These are phyloP conservation scores for Fusarium paranaense DNA, from an alignment of 2,329 filamentous ascomycete species.

Conservation along the genomic window DNA sequence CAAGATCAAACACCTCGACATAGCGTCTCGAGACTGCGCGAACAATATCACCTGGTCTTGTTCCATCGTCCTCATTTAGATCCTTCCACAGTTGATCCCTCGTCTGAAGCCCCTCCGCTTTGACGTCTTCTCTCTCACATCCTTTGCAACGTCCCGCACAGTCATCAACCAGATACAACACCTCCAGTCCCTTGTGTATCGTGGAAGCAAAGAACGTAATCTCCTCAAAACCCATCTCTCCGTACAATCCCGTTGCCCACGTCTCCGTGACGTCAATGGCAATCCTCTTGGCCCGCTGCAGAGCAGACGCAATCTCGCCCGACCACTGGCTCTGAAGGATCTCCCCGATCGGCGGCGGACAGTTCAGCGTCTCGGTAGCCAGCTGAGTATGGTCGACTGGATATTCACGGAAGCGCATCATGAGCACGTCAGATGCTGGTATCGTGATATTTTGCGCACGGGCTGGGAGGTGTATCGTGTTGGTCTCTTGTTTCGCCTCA, in stretches of 20 bases:
- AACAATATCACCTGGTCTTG: constrained; percentile 44
- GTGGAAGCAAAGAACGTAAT: constrained; percentile 45
- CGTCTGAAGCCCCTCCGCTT: constrained; percentile 22
- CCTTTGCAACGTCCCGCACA: constrained; percentile 41
- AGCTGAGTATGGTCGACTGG: constrained; percentile 16
- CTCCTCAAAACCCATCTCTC: constrained; percentile 42
- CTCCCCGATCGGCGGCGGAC: constrained; percentile 40
- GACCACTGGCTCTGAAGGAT: constrained; percentile 46
- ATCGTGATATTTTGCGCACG: constrained; percentile 38
- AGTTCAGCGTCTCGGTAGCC: constrained; percentile 24
- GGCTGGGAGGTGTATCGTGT: constrained; percentile 42
- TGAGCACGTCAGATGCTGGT: constrained; percentile 43
- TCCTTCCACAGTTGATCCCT: constrained; percentile 38
- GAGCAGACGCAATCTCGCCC: constrained; percentile 40
- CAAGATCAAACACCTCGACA: constrained; percentile 48
- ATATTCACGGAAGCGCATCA: constrained; percentile 43
- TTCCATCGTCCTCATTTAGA: constrained; percentile 24
- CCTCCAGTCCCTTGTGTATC: constrained; percentile 44
- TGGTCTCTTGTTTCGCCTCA: constrained; percentile 12
- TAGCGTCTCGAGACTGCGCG: constrained; percentile 46
- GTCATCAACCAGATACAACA: constrained; percentile 49
- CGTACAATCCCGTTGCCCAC: constrained; percentile 36
- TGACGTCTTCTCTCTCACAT: constrained; percentile 27
- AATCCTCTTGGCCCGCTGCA: constrained; percentile 40
- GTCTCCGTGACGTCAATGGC: constrained; percentile 47